Percentiles rank a stretch among this genome's conserved stretches.
Evolutionary conservation across 164 flowering plant species (phyloP).

Genomic region (Vitis rotundifolia): DNA sequence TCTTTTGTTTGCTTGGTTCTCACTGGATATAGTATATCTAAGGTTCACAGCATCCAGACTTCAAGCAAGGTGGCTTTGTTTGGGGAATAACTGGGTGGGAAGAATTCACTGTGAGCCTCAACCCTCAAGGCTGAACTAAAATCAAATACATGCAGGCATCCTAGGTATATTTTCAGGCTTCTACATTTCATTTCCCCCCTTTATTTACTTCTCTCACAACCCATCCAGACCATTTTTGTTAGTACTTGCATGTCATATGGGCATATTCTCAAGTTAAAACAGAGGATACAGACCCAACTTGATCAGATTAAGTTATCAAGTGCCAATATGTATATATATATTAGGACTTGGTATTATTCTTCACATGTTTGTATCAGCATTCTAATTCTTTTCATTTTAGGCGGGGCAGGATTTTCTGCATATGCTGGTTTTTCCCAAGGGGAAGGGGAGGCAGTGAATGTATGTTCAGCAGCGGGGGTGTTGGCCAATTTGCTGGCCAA

Average conservation of each 20-base stretch:
- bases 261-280: too few relatives aligned
- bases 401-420: constrained; percentile 16
- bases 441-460: constrained; percentile 12
- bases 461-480: constrained; percentile 6
- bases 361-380: too few relatives aligned
- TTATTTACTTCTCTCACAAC: too few relatives aligned
- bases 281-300: too few relatives aligned
- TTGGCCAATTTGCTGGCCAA: constrained; percentile 4
- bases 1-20: too few relatives aligned
- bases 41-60: constrained; percentile 22
- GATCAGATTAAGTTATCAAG: too few relatives aligned
- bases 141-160: constrained; percentile 21
- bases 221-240: too few relatives aligned
- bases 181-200: too few relatives aligned
- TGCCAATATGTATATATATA: too few relatives aligned
- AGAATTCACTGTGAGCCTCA: constrained; percentile 15
- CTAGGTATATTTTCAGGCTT: constrained; percentile 5
- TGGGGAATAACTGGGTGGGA: constrained; percentile 34
- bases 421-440: constrained; percentile 16
- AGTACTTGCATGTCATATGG: too few relatives aligned
- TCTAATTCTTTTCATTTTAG: too few relatives aligned
- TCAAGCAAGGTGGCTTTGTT: constrained; percentile 20
- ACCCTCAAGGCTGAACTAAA: not conserved
- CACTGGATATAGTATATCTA: constrained; percentile 21
- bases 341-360: too few relatives aligned